A percentile compares a stretch with the other conserved stretches of the same genome.
Conservation (phyloP, 2,329 filamentous ascomycete genomes). For the Ophiocordyceps australis region DNA sequence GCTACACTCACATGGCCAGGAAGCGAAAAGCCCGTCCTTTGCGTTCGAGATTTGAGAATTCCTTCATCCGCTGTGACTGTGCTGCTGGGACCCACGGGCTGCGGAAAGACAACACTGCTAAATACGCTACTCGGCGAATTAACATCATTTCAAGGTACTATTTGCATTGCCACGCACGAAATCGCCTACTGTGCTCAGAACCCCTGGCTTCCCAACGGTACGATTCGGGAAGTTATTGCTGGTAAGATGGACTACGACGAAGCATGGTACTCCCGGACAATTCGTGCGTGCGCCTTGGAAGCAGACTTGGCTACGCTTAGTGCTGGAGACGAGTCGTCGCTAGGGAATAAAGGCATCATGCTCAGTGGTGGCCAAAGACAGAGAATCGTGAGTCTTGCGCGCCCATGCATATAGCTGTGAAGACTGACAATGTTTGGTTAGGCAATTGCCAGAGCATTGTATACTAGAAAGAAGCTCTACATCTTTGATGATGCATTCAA, state of each 20-base stretch:
- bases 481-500: no score
- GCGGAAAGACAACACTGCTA: constrained; percentile 18
- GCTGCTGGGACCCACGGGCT: background rate
- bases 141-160: constrained; percentile 4
- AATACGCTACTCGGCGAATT: constrained; percentile 14
- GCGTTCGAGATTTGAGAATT: background rate
- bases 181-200: constrained; percentile 15
- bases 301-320: constrained; percentile 13
- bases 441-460: no score
- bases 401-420: no score
- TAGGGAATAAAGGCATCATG: constrained; percentile 22
- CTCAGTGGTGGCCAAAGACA: constrained; percentile 22
- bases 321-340: constrained; percentile 15
- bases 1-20: no score
- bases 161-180: constrained; percentile 3
- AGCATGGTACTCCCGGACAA: constrained; percentile 13
- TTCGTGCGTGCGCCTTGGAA: constrained; percentile 14
- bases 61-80: background rate
- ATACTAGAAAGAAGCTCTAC: no score
- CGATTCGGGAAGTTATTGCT: constrained; percentile 18
- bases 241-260: constrained; percentile 13
- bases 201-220: constrained; percentile 14
- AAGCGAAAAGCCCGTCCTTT: constrained; percentile 7
- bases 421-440: no score
- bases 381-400: no score